Evolutionary conservation across 768 basidiomycete genomes (phyloP).

Genomic region (Boletus tylopilopsis): DNA sequence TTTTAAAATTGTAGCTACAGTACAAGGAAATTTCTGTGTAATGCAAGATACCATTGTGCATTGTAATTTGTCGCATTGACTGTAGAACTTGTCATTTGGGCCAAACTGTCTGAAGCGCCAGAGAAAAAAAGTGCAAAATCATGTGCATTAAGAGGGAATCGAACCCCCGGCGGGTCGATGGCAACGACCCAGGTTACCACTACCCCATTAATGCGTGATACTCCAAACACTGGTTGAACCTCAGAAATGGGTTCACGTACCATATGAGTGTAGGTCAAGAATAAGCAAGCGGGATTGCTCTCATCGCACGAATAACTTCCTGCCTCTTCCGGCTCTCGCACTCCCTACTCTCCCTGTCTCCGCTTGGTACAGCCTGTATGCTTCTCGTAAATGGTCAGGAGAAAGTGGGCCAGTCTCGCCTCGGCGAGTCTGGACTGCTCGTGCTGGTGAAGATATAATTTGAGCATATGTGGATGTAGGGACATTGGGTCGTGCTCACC

Average conservation of each 20-base stretch:
- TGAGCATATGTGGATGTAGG: neutral
- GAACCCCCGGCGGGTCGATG: constrained; percentile 86
- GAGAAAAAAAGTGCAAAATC: too few relatives aligned
- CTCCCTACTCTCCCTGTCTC: constrained; percentile 81
- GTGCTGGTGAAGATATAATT: constrained; percentile 43
- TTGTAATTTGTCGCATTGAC: too few relatives aligned
- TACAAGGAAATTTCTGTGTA: too few relatives aligned
- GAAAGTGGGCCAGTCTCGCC: constrained; percentile 77
- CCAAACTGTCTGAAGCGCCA: too few relatives aligned
- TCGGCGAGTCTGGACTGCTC: constrained; percentile 66
- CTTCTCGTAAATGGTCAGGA: constrained; percentile 87
- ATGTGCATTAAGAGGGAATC: constrained; percentile 49
- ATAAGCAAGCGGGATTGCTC: neutral
- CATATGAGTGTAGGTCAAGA: too few relatives aligned
- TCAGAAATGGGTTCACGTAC: too few relatives aligned
- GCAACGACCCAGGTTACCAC: constrained; percentile 68
- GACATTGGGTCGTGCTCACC: constrained; percentile 38
- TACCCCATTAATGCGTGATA: constrained; percentile 60
- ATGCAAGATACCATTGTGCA: too few relatives aligned
- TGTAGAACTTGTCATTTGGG: too few relatives aligned
- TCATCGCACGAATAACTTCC: constrained; percentile 70
- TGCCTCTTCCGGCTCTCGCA: constrained; percentile 63
- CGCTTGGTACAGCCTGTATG: constrained; percentile 77
- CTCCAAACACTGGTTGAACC: too few relatives aligned
- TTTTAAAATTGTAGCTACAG: too few relatives aligned